Evolutionary conservation across 2,329 filamentous ascomycete genomes (phyloP), one percentile per base, ranked within the genome.

Genomic region (Rhexocercosporidium sp.): DNA sequence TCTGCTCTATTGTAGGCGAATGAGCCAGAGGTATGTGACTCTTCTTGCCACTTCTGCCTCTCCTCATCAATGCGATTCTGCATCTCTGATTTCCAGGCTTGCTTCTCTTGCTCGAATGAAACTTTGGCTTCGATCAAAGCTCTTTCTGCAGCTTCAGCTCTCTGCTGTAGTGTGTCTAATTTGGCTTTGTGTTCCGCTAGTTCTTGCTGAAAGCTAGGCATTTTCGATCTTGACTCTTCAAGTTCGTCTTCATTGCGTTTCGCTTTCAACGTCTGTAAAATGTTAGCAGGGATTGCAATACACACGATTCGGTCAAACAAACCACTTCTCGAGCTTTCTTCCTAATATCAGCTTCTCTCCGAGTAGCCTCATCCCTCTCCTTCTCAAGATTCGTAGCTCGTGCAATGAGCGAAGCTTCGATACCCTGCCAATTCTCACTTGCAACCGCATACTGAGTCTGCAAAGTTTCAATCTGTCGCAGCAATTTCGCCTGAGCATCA

Each of bases 391-490:
- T 90, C 3, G 90, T 85, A 12, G 96, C 85, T 66, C 94, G 88
- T 25, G 92, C 88, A 60, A 95, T 86, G 37, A 99, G 81, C 2
- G 92, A 96, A 11, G 92, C 88, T 79, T 99, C 95, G 69, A 99
- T 96, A 0, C 94, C 93, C 77, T 97, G 94, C 96, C 96, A 99
- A 74, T 99, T 99, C 76, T 97, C 93, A 72, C 93, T 96, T 1
- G 96, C 96, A 64, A 96, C 90, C 0, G 94, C 90, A 79, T 99
- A 97, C 78, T 99, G 96, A 7, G 92, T 96, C 79, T 99, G 96
- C 44, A 99, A 81, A 0, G 93, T 97, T 81, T 99, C 96, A 63
- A 99, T 92, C 79, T 99, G 96, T 47, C 96, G 89, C 51, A 98
- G 83, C 47, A 98, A 84, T 78, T 97, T 98, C 51, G 92, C 92